phyloP scores from a whole-genome alignment of 163 green algal genomes.

The Smithsoniella earleae region DNA sequence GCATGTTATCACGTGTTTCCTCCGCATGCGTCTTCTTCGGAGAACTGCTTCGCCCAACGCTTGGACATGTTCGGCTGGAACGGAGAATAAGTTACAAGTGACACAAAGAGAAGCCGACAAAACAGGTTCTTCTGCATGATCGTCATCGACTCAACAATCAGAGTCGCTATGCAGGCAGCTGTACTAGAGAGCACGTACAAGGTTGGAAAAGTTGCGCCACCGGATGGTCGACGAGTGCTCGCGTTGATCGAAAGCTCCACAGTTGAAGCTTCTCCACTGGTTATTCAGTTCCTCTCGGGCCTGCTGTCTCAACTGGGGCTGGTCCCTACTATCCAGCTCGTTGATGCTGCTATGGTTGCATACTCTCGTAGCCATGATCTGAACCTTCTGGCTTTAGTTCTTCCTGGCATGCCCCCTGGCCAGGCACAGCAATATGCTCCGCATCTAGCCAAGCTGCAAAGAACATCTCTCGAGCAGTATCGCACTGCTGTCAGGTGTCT shows the following conservation, averaged over 20 bases:
- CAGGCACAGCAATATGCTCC: neutral
- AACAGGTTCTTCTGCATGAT: too few species aligned
- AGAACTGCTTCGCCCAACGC: too few species aligned
- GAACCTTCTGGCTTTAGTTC: neutral
- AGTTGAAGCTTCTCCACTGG: neutral
- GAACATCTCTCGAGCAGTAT: neutral
- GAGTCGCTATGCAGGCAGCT: too few species aligned
- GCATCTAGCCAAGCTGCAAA: neutral
- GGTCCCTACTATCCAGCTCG: neutral
- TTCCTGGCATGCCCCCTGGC: constrained; percentile 8
- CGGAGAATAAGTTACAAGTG: too few species aligned
- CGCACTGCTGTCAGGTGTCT: neutral
- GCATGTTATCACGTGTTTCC: too few species aligned
- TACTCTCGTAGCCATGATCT: neutral
- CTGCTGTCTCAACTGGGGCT: neutral
- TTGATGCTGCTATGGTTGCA: neutral
- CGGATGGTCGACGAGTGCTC: neutral
- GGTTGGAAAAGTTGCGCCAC: neutral
- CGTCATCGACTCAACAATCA: too few species aligned
- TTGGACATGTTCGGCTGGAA: too few species aligned
- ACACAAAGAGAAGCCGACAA: too few species aligned
- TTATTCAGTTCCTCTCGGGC: neutral
- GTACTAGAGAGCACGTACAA: neutral
- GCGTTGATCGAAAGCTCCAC: neutral
- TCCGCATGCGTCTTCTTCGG: too few species aligned